These are phyloP conservation scores for Tylopilus balloui DNA, from an alignment of 768 basidiomycete genomes.

Conservation along the genomic window DNA sequence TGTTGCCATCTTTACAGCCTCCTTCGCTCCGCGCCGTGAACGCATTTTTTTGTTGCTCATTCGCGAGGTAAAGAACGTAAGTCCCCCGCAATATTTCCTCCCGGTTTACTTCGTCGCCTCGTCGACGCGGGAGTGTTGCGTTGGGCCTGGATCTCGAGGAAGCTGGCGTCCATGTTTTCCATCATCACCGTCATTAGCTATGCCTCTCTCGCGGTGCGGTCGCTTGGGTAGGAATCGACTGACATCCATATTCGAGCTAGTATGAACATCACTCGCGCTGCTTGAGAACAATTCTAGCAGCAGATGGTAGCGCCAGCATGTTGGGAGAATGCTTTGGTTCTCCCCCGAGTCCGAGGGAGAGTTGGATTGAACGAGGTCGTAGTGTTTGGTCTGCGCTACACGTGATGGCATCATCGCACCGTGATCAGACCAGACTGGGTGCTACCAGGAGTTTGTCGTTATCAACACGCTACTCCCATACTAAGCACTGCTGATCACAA, in stretches of 20 bases:
- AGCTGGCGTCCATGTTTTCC: slow-evolving; percentile 1
- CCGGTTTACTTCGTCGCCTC: slow-evolving; percentile 13
- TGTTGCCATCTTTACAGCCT: slow-evolving; percentile 15
- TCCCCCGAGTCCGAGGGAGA: background rate
- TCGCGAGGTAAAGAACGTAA: slow-evolving; percentile 24
- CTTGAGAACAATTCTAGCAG: background rate
- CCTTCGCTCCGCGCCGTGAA: slow-evolving; percentile 17
- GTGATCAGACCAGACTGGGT: too few species aligned
- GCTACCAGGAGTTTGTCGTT: too few species aligned
- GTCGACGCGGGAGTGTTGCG: slow-evolving; percentile 1
- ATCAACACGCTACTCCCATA: background rate
- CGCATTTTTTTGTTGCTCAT: slow-evolving; percentile 2
- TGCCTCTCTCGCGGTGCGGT: background rate
- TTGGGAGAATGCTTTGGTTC: background rate
- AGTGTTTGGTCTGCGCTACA: background rate
- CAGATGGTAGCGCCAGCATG: background rate
- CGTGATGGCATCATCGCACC: background rate
- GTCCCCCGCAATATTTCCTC: slow-evolving; percentile 11
- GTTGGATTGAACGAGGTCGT: background rate
- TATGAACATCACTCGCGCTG: background rate
- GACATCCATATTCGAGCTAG: background rate
- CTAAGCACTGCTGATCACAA: background rate
- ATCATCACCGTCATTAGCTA: slow-evolving; percentile 9
- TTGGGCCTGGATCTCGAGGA: slow-evolving; percentile 2
- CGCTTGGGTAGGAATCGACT: background rate